These are phyloP conservation scores for Proliferodiscus dingleyae DNA, from an alignment of 2,329 filamentous ascomycete genomes.

Conservation along the genomic window DNA sequence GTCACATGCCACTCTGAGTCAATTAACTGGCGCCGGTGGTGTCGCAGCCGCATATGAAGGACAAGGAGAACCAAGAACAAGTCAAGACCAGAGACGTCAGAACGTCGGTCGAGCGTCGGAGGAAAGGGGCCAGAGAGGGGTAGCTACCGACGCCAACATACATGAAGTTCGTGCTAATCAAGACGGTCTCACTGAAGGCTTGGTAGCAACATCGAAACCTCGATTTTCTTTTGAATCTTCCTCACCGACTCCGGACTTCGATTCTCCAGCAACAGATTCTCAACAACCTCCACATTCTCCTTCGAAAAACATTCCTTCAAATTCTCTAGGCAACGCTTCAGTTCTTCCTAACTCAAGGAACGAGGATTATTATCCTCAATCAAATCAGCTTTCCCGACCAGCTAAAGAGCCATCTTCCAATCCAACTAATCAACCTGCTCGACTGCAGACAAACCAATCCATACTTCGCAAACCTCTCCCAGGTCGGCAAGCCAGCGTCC, in stretches of 20 bases:
- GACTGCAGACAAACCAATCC: slow-evolving; percentile 38
- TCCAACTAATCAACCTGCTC: slow-evolving; percentile 15
- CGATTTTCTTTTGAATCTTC: slow-evolving; percentile 28
- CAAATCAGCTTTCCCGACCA: slow-evolving; percentile 16
- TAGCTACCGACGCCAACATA: slow-evolving; percentile 33
- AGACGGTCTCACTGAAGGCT: slow-evolving; percentile 30
- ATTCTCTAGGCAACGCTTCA: slow-evolving; percentile 1
- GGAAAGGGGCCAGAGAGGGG: slow-evolving; percentile 36
- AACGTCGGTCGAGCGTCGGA: slow-evolving; percentile 23
- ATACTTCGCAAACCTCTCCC: slow-evolving; percentile 50
- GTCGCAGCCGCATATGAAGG: slow-evolving; percentile 37
- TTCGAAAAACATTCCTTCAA: slow-evolving; percentile 6
- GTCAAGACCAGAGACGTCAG: slow-evolving; percentile 21
- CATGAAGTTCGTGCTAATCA: slow-evolving; percentile 32
- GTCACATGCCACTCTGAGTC: slow-evolving; percentile 73
- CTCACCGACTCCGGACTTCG: slow-evolving; percentile 13
- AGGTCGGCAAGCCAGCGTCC: slow-evolving; percentile 33
- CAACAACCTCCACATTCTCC: slow-evolving; percentile 17
- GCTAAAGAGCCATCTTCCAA: slow-evolving; percentile 22
- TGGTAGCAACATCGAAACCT: slow-evolving; percentile 29
- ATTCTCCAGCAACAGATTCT: slow-evolving; percentile 14
- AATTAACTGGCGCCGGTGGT: slow-evolving; percentile 68
- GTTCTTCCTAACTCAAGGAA: slow-evolving; percentile 6
- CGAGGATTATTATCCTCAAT: slow-evolving; percentile 5
- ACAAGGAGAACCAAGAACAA: slow-evolving; percentile 27